phyloP scores from a whole-genome alignment of 352 stramenopile genomes.

The Phytophthora palmivora region DNA sequence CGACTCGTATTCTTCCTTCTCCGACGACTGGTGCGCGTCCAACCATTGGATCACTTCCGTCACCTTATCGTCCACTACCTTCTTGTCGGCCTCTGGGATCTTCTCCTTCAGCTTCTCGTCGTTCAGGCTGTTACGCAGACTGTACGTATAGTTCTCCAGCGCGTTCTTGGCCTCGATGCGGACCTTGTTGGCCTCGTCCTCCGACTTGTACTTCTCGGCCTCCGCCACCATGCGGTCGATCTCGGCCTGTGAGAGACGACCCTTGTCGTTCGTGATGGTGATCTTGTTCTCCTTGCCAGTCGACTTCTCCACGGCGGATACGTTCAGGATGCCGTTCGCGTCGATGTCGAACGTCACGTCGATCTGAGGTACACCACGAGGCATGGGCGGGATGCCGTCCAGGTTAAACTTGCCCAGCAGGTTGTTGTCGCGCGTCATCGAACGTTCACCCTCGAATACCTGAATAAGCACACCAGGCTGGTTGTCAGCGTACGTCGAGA shows the following conservation, averaged over 20 bases:
- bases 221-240: slow-evolving; percentile 99
- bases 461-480: slow-evolving; percentile 90
- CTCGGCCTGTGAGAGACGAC: slow-evolving; percentile 96
- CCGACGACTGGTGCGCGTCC: slow-evolving; percentile 90
- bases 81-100: slow-evolving; percentile 92
- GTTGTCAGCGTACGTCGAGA: slow-evolving; percentile 91
- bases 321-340: slow-evolving; percentile 94
- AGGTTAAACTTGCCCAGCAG: slow-evolving; percentile 91
- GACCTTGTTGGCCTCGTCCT: slow-evolving; percentile 96
- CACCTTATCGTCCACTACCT: slow-evolving; percentile 87
- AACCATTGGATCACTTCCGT: slow-evolving; percentile 98
- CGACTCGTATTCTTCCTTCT: slow-evolving; percentile 85
- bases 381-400: slow-evolving; percentile 87
- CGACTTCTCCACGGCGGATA: slow-evolving; percentile 93
- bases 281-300: slow-evolving; percentile 98
- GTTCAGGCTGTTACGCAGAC: slow-evolving; percentile 92
- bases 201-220: slow-evolving; percentile 97
- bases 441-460: slow-evolving; percentile 93
- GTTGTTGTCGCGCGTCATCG: slow-evolving; percentile 95
- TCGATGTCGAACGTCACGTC: slow-evolving; percentile 93
- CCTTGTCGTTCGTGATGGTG: slow-evolving; percentile 98
- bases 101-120: slow-evolving; percentile 96
- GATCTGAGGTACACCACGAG: slow-evolving; percentile 90
- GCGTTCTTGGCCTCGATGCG: slow-evolving; percentile 96
- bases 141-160: slow-evolving; percentile 97